phyloP scores from a whole-genome alignment of 208 protist genomes.

The Naegleria lovaniensis region DNA sequence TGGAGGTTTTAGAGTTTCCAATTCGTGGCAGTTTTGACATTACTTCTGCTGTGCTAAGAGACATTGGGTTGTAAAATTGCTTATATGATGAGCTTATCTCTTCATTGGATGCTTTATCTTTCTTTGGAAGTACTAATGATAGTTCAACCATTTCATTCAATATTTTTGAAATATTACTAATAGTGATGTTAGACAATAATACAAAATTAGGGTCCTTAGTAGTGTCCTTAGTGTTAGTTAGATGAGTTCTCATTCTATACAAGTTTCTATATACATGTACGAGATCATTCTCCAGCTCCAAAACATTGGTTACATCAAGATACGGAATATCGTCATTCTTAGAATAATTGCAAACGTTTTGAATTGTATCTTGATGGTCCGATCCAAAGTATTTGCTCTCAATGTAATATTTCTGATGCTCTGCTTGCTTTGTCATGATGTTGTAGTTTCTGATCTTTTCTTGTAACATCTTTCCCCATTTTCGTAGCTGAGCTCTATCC shows the following conservation, averaged over 20 bases:
- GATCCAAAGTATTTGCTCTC: not conserved
- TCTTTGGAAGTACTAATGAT: not conserved
- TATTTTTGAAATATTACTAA: not conserved
- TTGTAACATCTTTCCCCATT: not conserved
- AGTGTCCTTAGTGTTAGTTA: not conserved
- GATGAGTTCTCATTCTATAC: not conserved
- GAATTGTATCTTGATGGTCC: not conserved
- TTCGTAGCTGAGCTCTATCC: not conserved
- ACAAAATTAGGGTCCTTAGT: not conserved
- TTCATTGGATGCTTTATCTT: not conserved
- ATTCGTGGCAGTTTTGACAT: not conserved
- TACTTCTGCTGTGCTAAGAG: not conserved
- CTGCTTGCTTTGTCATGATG: not conserved
- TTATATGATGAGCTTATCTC: not conserved
- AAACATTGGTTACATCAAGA: not conserved
- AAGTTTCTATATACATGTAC: not conserved
- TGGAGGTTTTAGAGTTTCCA: not conserved
- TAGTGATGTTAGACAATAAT: not conserved
- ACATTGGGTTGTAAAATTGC: not conserved
- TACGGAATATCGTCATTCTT: not conserved
- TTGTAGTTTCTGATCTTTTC: not conserved
- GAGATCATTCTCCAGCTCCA: not conserved
- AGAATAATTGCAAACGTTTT: not conserved
- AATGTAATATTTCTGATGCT: slow-evolving; percentile 11
- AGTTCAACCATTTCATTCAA: slow-evolving; percentile 8